Evolutionary conservation across 768 basidiomycete genomes (phyloP), one percentile per base, ranked within the genome.

Genomic region (Boletus tomentosulus): DNA sequence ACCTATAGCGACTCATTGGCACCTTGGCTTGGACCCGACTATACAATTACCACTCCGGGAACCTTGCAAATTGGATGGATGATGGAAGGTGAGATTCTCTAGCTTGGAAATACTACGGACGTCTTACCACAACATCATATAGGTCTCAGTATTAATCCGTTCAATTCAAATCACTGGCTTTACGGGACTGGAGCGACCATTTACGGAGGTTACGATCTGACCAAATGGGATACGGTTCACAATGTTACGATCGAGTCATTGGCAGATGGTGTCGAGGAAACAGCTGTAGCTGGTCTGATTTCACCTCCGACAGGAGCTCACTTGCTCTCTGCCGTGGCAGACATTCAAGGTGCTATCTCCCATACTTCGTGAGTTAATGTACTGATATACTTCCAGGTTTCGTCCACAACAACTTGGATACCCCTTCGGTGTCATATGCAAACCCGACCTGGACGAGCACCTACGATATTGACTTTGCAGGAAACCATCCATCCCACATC

Each of bases 121-220:
- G 8, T 53, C 43, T 44, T 16, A 46, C 13, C 8, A 12, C 15
- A 43, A 11, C 19, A 5, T 19, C n/a, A 33, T 53, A 10, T 22
- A 81, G 77, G 76, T 27, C 65, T 85, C 44, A 73, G 69, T 22
- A 85, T 86, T 45, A 78, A 87, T 65, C 85, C 84, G 0, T 83
- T 85, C 60, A 80, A 87, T 63, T 83, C 81, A 1, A 78, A 86
- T 61, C 84, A 86, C 63, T 84, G 82, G 80, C 68, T 86, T 19
- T 85, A 85, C 64, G 84, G 85, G n/a, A 87, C 85, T 15, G 85
- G 85, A 27, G 76, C 72, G 13, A 86, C 85, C 4, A 75, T 87
- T 37, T 79, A 82, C 42, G 84, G 84, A 9, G 80, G 83, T 6
- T 78, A 74, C 48, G 79, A 84, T 56, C 67, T 84, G 34, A 71